Evolutionary conservation across 768 basidiomycete species (phyloP), one percentile per base, ranked within the genome.

Genomic region (Heimioporus sp.): DNA sequence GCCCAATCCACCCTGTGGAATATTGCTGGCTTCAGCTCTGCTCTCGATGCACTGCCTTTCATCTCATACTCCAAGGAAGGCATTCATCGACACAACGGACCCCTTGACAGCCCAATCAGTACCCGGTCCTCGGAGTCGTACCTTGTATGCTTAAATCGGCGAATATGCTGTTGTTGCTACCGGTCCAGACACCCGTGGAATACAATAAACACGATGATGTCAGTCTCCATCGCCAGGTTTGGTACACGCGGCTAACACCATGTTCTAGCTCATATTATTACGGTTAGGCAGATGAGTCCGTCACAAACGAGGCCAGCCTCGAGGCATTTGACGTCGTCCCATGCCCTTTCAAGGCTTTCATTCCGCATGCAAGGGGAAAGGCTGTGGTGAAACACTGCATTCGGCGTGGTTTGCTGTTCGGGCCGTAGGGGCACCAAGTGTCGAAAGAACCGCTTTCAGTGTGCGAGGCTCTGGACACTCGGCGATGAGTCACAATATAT

Each of bases 271-370:
- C 44, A 16, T 38, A 13, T 24, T 39, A 48, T 52, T 48, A 55
- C 49, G 39, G 37, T 38, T 16, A 38, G 38, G 43, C 46, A 42
- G 54, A 30, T 46, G 35, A 15, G 43, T 37, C 49, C 42, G 39
- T 44, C 36, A 38, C 37, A 65, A 61, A 60, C 46, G 62, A 68
- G 66, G 65, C 53, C 21, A 17, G 55, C 67, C 65, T 69, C 53
- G 53, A 68, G 62, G 65, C 53, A 15, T 40, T 49, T 60, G 62
- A 60, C 60, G 42, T 64, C 15, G 45, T 53, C 61, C 51, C 55
- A 53, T 46, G 44, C 50, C 53, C 6, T 28, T 28, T 28, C 24
- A 28, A 28, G 24, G 24, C 24, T 56, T 60, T 54, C 60, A 59
- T 58, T 62, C 24, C 32, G 38, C 48, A 17, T 36, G 19, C 46